Base-by-base conservation (phyloP, 805 yeast species). In the Metschnikowia bowlesiae region DNA sequence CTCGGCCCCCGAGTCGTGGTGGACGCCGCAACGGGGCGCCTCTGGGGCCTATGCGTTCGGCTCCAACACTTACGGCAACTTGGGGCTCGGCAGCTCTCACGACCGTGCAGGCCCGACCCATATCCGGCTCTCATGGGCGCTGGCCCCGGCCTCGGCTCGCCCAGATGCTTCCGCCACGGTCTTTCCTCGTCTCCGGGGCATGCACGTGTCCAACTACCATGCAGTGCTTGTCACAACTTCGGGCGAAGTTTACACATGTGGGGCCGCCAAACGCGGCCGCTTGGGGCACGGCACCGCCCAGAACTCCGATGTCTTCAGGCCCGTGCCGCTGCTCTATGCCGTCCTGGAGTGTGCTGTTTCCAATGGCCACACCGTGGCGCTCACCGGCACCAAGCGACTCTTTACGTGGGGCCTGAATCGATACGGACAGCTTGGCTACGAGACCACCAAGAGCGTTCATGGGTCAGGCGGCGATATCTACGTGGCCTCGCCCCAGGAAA, bases 361-460 rank as follows among this genome's bases (percentile, higher is more conserved):
- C 47, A 80, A 82, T 57, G 85, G 86, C 58, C 96, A 88, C 61
- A 71, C 88, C 0, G 58, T 89, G 8, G 85, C 79, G 0, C 57
- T 87, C 18, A 78, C 85, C 0, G 59, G 68, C 0, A 56, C 66
- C 13, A 82, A 82, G 36, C 75, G 76, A n/a, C 69, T 89, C 1
- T 85, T 74, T 53, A 67, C 90, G 0, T 91, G 96, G 96, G 97
- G 97, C 0, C 74, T 81, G 53, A 88, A 88, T 59, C 71, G 75
- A 14, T 76, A 65, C 62, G 78, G 78, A n/a, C 95, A 87, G 62
- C 65, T 88, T 22, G 96, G 96, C 0, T 60, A 56, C 67, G 6
- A 36, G 59, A 2, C 41, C 58, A 6, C 44, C 48, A 50, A 56
- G 22, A 47, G 55, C 29, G 43, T 59, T 7, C 49, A 54, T 11